These are phyloP conservation scores for Zoysia pacifica DNA, from an alignment of 176 grass and related monocot species.

Conservation along the genomic window DNA sequence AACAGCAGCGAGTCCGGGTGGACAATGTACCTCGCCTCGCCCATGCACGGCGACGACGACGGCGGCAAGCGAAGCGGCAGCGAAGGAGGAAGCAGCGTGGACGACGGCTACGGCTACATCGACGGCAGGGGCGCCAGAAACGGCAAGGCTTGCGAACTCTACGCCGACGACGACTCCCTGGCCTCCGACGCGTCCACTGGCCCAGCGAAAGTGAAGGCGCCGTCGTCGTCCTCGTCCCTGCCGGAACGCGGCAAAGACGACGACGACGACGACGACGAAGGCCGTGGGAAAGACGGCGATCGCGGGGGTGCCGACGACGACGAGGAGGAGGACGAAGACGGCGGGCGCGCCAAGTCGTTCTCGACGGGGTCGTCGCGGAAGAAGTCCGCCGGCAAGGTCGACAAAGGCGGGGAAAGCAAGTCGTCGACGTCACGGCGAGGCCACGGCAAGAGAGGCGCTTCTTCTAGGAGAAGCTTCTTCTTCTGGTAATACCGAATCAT, in stretches of 20 bases:
- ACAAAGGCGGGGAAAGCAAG: slow-evolving; percentile 46
- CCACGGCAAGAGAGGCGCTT: slow-evolving; percentile 47
- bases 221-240: background rate
- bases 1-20: slow-evolving; percentile 87
- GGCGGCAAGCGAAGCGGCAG: slow-evolving; percentile 33
- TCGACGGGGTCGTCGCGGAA: slow-evolving; percentile 36
- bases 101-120: slow-evolving; percentile 46
- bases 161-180: slow-evolving; percentile 61
- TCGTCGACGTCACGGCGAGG: slow-evolving; percentile 35
- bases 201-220: slow-evolving; percentile 45
- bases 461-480: slow-evolving; percentile 50
- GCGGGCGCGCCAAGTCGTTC: slow-evolving; percentile 14
- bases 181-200: slow-evolving; percentile 89
- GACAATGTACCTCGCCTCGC: slow-evolving; percentile 90
- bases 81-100: slow-evolving; percentile 50
- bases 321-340: background rate
- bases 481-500: slow-evolving; percentile 39
- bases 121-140: slow-evolving; percentile 12
- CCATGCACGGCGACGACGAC: slow-evolving; percentile 47
- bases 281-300: background rate
- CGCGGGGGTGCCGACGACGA: background rate
- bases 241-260: slow-evolving; percentile 1
- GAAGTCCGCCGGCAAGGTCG: slow-evolving; percentile 47
- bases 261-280: background rate
- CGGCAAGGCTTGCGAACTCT: slow-evolving; percentile 33